Percentiles rank a stretch among this genome's conserved stretches.
Conservation (phyloP, 1,284 basidiomycete species). For the Puccinia novopanici region DNA sequence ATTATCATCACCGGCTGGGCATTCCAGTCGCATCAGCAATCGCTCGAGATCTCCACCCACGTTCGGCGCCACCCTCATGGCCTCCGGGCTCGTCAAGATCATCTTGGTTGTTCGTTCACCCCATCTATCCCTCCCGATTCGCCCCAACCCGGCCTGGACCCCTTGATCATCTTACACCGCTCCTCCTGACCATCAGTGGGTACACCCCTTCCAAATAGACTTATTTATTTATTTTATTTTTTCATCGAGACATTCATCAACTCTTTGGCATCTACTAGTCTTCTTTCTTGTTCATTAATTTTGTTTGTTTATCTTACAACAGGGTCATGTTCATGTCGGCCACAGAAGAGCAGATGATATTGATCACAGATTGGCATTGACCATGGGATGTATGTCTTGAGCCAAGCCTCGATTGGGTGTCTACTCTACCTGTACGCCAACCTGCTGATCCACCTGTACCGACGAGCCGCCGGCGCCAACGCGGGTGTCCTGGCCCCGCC, state of each 20-base stretch:
- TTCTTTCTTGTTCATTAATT: too few relatives aligned
- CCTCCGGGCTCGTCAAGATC: slow-evolving; percentile 77
- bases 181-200: slow-evolving; percentile 13
- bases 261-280: too few relatives aligned
- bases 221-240: slow-evolving; percentile 41
- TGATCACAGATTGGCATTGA: slow-evolving; percentile 70
- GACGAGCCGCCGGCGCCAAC: not conserved
- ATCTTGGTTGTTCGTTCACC: slow-evolving; percentile 72
- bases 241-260: too few relatives aligned
- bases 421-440: slow-evolving; percentile 72
- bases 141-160: not conserved
- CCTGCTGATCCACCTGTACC: slow-evolving; percentile 66
- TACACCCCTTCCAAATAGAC: slow-evolving; percentile 33
- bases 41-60: slow-evolving; percentile 63
- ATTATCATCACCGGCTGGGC: slow-evolving; percentile 91
- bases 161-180: not conserved
- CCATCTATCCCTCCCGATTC: slow-evolving; percentile 65
- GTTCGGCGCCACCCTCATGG: slow-evolving; percentile 83
- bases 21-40: slow-evolving; percentile 87
- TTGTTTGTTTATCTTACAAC: slow-evolving; percentile 14
- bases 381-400: slow-evolving; percentile 81
- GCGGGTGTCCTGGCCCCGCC: not conserved
- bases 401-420: slow-evolving; percentile 65
- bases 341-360: slow-evolving; percentile 81
- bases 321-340: slow-evolving; percentile 82